phyloP scores from a whole-genome alignment of 257 asterid genomes.

The Primulina eburnea region DNA sequence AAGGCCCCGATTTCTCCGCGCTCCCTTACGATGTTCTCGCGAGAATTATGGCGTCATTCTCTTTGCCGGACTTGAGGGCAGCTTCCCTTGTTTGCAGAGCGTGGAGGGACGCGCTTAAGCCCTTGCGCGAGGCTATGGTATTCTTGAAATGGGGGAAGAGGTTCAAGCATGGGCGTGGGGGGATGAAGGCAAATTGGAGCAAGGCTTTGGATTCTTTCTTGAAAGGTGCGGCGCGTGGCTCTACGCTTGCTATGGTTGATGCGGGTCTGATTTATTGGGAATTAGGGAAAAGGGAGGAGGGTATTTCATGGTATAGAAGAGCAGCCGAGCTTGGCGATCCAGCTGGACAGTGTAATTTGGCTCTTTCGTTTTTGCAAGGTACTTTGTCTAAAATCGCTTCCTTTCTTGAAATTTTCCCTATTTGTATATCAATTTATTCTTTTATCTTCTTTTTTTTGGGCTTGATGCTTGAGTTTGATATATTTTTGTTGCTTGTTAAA shows the following conservation, averaged over 20 bases:
- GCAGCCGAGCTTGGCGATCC: conserved; percentile 26
- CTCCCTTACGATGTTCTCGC: conserved; percentile 40
- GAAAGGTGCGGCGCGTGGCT: conserved; percentile 82
- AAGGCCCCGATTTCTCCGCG: conserved; percentile 27
- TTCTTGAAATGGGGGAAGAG: conserved; percentile 18
- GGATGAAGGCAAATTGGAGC: conserved; percentile 40
- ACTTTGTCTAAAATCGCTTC: background rate
- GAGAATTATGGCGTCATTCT: conserved; percentile 39
- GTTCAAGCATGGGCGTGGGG: conserved; percentile 28
- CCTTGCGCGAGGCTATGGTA: conserved; percentile 67
- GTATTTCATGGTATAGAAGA: conserved; percentile 47
- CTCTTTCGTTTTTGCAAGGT: conserved; percentile 72
- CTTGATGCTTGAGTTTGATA: background rate
- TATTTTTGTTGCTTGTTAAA: background rate
- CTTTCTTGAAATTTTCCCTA: too few species aligned
- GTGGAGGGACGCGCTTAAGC: conserved; percentile 63
- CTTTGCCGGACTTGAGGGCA: conserved; percentile 33
- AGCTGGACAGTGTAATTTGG: conserved; percentile 80
- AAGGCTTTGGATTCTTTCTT: conserved; percentile 70
- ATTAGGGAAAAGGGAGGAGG: conserved; percentile 55
- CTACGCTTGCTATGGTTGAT: conserved; percentile 34
- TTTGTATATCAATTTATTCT: too few species aligned
- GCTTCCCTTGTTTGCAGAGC: conserved; percentile 47
- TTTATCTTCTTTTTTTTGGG: background rate
- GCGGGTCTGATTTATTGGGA: conserved; percentile 81